Conservation (phyloP, 805 yeast genomes). For the Candida incommunis region DNA sequence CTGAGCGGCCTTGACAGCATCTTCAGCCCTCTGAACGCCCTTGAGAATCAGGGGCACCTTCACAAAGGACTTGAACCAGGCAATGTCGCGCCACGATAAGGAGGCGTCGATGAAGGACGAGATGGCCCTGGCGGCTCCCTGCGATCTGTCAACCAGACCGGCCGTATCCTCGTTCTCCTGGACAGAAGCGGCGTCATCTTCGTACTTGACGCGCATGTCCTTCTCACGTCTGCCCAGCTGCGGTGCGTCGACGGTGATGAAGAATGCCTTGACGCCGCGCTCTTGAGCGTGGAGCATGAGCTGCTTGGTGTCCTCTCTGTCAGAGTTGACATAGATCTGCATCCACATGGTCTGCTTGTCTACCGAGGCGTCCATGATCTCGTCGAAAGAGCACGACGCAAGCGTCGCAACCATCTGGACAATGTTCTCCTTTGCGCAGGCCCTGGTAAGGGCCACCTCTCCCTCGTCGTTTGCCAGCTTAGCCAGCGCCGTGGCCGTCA, state of each 20-base stretch:
- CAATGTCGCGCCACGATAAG: conserved; percentile 51
- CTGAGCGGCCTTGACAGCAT: conserved; percentile 59
- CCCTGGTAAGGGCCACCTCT: conserved; percentile 71
- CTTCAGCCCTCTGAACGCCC: conserved; percentile 78
- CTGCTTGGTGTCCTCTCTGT: conserved; percentile 46
- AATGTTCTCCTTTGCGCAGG: conserved; percentile 56
- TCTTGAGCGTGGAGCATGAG: conserved; percentile 59
- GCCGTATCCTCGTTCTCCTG: conserved; percentile 26
- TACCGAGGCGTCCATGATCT: conserved; percentile 55
- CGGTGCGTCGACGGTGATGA: conserved; percentile 79
- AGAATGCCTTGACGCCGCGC: conserved; percentile 67
- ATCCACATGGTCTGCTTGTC: conserved; percentile 73
- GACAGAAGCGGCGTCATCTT: conserved; percentile 34
- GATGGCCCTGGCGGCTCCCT: conserved; percentile 80
- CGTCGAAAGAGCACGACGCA: conserved; percentile 81
- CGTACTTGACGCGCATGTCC: conserved; percentile 58
- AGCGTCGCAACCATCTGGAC: conserved; percentile 89
- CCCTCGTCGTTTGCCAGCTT: conserved; percentile 90
- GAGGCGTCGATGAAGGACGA: conserved; percentile 72
- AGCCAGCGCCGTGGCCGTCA: conserved; percentile 86
- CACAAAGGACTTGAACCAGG: conserved; percentile 40
- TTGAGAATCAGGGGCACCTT: conserved; percentile 57
- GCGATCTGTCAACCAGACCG: conserved; percentile 42
- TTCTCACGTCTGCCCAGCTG: conserved; percentile 84
- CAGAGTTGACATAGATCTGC: conserved; percentile 73